Percentiles rank a stretch among this genome's conserved stretches.
phyloP scores from a whole-genome alignment of 306 rosid genomes.

The Lathyrus sativus region DNA sequence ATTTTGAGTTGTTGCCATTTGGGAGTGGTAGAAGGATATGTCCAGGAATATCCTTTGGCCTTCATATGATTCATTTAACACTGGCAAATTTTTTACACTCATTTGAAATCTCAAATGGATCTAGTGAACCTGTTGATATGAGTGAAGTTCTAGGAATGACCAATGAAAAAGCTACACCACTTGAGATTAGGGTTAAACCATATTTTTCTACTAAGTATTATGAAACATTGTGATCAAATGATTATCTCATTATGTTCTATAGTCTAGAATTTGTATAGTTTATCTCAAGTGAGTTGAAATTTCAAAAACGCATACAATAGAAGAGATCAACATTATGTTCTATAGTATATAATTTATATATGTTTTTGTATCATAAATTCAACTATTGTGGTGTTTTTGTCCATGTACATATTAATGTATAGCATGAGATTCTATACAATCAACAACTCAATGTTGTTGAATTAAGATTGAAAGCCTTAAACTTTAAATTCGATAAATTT shows the following conservation, averaged over 20 bases:
- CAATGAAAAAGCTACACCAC: conserved; percentile 19
- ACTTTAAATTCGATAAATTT: too few relatives aligned
- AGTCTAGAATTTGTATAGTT: neutral
- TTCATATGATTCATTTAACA: conserved; percentile 19
- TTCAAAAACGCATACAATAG: neutral
- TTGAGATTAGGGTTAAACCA: conserved; percentile 31
- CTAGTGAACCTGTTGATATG: conserved; percentile 22
- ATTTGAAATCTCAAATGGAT: conserved; percentile 17
- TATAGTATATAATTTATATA: too few relatives aligned
- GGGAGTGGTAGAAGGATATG: conserved; percentile 37
- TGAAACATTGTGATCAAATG: neutral
- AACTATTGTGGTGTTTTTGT: too few relatives aligned
- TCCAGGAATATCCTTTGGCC: conserved; percentile 27
- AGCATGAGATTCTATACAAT: too few relatives aligned
- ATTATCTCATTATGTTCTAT: neutral
- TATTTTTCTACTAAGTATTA: conserved; percentile 11
- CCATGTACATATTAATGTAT: too few relatives aligned
- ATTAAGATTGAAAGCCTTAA: too few relatives aligned
- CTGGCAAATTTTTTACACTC: conserved; percentile 31
- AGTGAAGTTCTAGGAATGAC: conserved; percentile 7
- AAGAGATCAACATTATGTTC: too few relatives aligned
- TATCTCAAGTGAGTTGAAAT: neutral
- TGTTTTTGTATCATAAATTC: too few relatives aligned
- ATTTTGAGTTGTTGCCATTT: conserved; percentile 32
- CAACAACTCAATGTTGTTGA: too few relatives aligned